These are phyloP conservation scores for Candida tropicalis DNA, from an alignment of 1,139 yeast genomes.

Conservation along the genomic window DNA sequence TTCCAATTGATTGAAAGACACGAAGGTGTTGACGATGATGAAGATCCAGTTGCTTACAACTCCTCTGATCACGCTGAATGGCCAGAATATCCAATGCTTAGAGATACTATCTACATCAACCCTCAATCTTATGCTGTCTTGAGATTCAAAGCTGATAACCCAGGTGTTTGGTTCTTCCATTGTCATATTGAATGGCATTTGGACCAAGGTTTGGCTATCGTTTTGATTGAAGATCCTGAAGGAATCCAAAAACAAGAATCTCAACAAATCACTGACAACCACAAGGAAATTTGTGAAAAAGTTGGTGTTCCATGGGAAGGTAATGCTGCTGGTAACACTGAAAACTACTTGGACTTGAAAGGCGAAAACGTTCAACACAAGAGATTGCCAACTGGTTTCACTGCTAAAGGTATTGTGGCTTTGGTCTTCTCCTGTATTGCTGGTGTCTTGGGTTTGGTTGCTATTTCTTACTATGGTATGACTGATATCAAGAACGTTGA, in stretches of 20 bases:
- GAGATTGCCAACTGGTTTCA: conserved; percentile 69
- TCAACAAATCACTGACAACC: conserved; percentile 49
- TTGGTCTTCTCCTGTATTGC: conserved; percentile 56
- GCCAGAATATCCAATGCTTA: conserved; percentile 63
- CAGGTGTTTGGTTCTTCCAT: conserved; percentile 94
- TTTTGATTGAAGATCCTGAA: conserved; percentile 73
- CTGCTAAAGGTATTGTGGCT: conserved; percentile 68
- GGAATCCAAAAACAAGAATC: conserved; percentile 41
- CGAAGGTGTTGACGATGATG: conserved; percentile 51
- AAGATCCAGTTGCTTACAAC: conserved; percentile 53
- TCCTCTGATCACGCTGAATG: conserved; percentile 50
- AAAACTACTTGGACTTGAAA: conserved; percentile 53
- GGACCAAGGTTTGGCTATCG: conserved; percentile 79
- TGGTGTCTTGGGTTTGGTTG: conserved; percentile 58
- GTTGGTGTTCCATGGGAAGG: conserved; percentile 51
- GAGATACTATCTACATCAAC: conserved; percentile 68
- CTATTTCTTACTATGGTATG: conserved; percentile 63
- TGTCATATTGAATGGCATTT: conserved; percentile 96
- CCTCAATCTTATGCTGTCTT: conserved; percentile 68
- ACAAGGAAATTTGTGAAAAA: conserved; percentile 47
- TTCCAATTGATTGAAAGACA: conserved; percentile 75
- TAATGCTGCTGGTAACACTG: conserved; percentile 69
- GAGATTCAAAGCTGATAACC: conserved; percentile 76
- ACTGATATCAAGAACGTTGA: conserved; percentile 67
- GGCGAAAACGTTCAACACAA: conserved; percentile 59